A percentile compares a stretch with the other conserved stretches of the same genome.
Conservation (phyloP, 2,329 filamentous ascomycete genomes). For the Fusarium pininemorale region DNA sequence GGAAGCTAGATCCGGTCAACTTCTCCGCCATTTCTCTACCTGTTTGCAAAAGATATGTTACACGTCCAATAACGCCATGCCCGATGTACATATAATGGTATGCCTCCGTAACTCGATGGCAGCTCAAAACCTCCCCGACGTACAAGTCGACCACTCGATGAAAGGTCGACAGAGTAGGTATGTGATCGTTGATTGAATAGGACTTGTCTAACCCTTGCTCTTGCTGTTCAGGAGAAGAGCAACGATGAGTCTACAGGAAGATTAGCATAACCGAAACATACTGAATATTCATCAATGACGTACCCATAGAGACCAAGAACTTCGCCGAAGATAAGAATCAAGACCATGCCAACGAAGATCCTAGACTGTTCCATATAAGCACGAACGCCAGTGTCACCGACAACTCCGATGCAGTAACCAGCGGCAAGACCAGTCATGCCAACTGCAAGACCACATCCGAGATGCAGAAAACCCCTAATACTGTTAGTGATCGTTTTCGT, state of each 20-base stretch:
- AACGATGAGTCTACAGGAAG: slow-evolving; percentile 77
- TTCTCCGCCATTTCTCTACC: slow-evolving; percentile 41
- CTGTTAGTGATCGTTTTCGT: slow-evolving; percentile 26
- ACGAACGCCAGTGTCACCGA: slow-evolving; percentile 92
- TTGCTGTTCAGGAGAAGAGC: slow-evolving; percentile 93
- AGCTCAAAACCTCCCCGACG: slow-evolving; percentile 20
- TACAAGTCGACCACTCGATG: slow-evolving; percentile 18
- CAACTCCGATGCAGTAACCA: slow-evolving; percentile 94
- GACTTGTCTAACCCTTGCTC: slow-evolving; percentile 64
- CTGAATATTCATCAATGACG: slow-evolving; percentile 44
- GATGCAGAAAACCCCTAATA: slow-evolving; percentile 86
- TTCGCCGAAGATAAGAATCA: slow-evolving; percentile 98
- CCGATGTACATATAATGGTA: slow-evolving; percentile 50
- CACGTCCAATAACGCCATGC: slow-evolving; percentile 52
- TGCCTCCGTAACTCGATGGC: slow-evolving; percentile 35
- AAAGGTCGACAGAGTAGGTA: slow-evolving; percentile 1
- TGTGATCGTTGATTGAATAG: not conserved
- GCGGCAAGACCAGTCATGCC: slow-evolving; percentile 92
- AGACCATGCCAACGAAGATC: slow-evolving; percentile 97
- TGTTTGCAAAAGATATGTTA: slow-evolving; percentile 46
- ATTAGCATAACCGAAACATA: slow-evolving; percentile 4
- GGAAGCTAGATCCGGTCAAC: slow-evolving; percentile 37
- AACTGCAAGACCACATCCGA: slow-evolving; percentile 89
- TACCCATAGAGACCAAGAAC: slow-evolving; percentile 97
- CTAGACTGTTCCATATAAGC: slow-evolving; percentile 96